A percentile compares a stretch with the other conserved stretches of the same genome.
Evolutionary conservation across 345 rosid genomes (phyloP).

Genomic region (Aquilaria malaccensis): DNA sequence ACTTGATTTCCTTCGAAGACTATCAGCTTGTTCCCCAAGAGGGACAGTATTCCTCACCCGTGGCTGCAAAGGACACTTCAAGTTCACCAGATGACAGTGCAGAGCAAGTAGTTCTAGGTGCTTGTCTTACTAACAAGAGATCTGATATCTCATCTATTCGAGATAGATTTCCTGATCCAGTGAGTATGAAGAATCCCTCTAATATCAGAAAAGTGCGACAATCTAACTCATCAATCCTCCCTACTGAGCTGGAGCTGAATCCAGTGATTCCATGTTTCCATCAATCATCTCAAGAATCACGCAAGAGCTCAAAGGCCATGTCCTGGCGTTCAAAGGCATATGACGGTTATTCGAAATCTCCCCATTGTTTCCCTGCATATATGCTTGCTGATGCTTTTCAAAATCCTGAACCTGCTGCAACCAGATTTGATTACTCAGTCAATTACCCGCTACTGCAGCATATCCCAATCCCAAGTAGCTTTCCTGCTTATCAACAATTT

Average conservation of each 20-base stretch:
- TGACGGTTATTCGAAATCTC: not conserved
- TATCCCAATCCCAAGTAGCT: not conserved
- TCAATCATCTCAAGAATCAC: not conserved
- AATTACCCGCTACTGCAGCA: constrained; percentile 3
- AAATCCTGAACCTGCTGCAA: constrained; percentile 5
- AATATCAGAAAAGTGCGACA: not conserved
- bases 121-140: not conserved
- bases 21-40: constrained; percentile 13
- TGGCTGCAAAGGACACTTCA: constrained; percentile 8
- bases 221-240: constrained; percentile 7
- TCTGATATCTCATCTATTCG: constrained; percentile 1
- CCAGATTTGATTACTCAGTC: constrained; percentile 6
- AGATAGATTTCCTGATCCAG: constrained; percentile 2
- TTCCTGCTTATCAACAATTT: constrained; percentile 4
- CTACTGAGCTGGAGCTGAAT: constrained; percentile 11
- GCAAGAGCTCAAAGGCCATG: constrained; percentile 3
- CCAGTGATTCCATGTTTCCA: constrained; percentile 5
- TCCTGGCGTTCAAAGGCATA: not conserved
- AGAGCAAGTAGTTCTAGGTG: constrained; percentile 2
- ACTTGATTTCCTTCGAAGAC: constrained; percentile 26
- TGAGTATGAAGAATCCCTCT: constrained; percentile 6
- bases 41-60: not conserved
- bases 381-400: constrained; percentile 2
- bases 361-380: not conserved
- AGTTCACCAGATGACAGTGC: constrained; percentile 4